Evolutionary conservation across 768 basidiomycete genomes (phyloP).

Genomic region (Termitomyces sp.): DNA sequence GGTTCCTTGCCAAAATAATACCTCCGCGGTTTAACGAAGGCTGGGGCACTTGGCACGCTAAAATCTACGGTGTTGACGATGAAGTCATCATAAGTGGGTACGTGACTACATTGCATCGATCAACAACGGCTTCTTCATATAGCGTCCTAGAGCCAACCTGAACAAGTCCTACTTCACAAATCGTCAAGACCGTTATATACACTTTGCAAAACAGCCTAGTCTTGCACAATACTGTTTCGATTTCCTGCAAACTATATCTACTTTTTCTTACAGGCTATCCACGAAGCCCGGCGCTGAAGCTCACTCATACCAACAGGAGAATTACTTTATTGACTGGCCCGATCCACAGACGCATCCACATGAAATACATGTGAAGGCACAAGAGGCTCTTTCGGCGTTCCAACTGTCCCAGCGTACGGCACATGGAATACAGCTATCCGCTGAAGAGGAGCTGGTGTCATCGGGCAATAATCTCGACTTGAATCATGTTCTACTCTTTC

Average conservation of each 20-base stretch:
- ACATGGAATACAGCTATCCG: slow-evolving; percentile 1
- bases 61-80: slow-evolving; percentile 91
- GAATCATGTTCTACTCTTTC: slow-evolving; percentile 52
- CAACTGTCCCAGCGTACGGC: slow-evolving; percentile 38
- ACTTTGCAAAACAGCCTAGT: slow-evolving; percentile 51
- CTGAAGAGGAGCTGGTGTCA: background rate
- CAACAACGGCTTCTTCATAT: background rate
- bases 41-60: slow-evolving; percentile 98
- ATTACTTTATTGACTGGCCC: slow-evolving; percentile 63
- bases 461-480: slow-evolving; percentile 15
- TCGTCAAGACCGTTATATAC: slow-evolving; percentile 91
- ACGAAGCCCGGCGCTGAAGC: slow-evolving; percentile 5
- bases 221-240: slow-evolving; percentile 82
- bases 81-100: slow-evolving; percentile 92
- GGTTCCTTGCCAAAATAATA: slow-evolving; percentile 67
- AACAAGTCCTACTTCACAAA: slow-evolving; percentile 91
- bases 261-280: slow-evolving; percentile 66
- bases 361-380: slow-evolving; percentile 56
- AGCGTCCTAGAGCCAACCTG: slow-evolving; percentile 75
- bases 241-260: slow-evolving; percentile 62
- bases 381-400: slow-evolving; percentile 49
- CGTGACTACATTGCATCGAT: slow-evolving; percentile 15
- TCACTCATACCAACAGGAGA: slow-evolving; percentile 30
- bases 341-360: slow-evolving; percentile 63
- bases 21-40: slow-evolving; percentile 96